Conservation (phyloP, 106 monocot genomes). For the Dendrobium huoshanense region DNA sequence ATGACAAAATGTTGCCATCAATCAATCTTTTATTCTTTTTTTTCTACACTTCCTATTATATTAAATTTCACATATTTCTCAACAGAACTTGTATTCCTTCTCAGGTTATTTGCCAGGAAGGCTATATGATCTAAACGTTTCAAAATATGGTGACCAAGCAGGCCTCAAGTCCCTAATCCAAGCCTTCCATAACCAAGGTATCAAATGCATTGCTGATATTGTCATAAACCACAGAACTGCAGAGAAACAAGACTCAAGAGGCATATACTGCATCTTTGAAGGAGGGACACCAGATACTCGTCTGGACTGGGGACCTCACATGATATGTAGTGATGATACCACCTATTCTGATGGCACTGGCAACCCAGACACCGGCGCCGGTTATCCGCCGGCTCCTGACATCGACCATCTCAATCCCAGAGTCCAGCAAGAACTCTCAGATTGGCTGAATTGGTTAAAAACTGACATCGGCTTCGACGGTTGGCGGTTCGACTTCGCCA, state of each 20-base stretch:
- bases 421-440: constrained; percentile 55
- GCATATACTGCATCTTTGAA: constrained; percentile 67
- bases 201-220: constrained; percentile 55
- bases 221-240: constrained; percentile 76
- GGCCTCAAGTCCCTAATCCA: constrained; percentile 46
- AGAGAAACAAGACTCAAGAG: constrained; percentile 34
- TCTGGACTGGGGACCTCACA: constrained; percentile 61
- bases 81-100: background rate
- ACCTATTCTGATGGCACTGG: constrained; percentile 66
- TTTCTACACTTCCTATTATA: no score
- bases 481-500: constrained; percentile 65
- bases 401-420: constrained; percentile 52
- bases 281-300: constrained; percentile 66
- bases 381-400: constrained; percentile 45
- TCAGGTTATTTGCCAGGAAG: constrained; percentile 68
- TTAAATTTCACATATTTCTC: no score
- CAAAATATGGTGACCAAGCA: constrained; percentile 47
- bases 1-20: no score
- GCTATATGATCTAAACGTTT: constrained; percentile 41
- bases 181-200: constrained; percentile 37
- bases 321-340: constrained; percentile 60
- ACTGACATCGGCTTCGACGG: constrained; percentile 57
- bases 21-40: no score
- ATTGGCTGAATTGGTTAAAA: constrained; percentile 66
- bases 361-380: constrained; percentile 51